Evolutionary conservation across 1,284 basidiomycete species (phyloP).

Genomic region (Entoloma clypeatum): DNA sequence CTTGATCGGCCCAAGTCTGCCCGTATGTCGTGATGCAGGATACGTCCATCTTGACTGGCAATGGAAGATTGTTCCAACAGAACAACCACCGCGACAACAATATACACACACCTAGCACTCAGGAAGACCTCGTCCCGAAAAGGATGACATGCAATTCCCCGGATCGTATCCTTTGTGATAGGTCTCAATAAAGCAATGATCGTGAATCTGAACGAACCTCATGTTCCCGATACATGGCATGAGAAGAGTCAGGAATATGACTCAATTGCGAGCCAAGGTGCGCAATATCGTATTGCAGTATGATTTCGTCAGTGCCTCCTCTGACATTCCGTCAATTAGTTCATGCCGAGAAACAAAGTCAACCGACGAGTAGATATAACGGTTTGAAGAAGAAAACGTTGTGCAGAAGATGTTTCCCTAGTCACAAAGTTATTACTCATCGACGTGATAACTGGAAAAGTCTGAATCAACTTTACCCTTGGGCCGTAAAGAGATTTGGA

Average conservation of each 20-base stretch:
- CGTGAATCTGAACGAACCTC: slow-evolving; percentile 23
- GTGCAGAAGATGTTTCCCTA: slow-evolving; percentile 67
- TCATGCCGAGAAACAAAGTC: slow-evolving; percentile 4
- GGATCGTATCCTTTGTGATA: slow-evolving; percentile 57
- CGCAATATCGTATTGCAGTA: slow-evolving; percentile 54
- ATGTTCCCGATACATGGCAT: slow-evolving; percentile 34
- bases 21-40: slow-evolving; percentile 55
- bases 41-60: slow-evolving; percentile 58
- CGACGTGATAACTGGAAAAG: background rate
- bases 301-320: slow-evolving; percentile 55
- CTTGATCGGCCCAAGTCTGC: slow-evolving; percentile 21
- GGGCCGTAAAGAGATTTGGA: slow-evolving; percentile 48
- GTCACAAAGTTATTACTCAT: slow-evolving; percentile 3
- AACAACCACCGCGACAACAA: background rate
- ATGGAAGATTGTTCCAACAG: background rate
- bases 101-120: slow-evolving; percentile 50
- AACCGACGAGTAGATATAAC: slow-evolving; percentile 60
- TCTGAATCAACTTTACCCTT: slow-evolving; percentile 30
- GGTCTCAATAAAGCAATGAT: slow-evolving; percentile 8
- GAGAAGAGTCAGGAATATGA: slow-evolving; percentile 24
- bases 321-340: slow-evolving; percentile 32
- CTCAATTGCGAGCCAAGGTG: slow-evolving; percentile 20
- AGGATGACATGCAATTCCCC: slow-evolving; percentile 59
- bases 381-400: slow-evolving; percentile 61
- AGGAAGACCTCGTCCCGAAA: slow-evolving; percentile 62